Conservation (phyloP, 1,284 basidiomycete species). For the Vanrija pseudolonga region DNA sequence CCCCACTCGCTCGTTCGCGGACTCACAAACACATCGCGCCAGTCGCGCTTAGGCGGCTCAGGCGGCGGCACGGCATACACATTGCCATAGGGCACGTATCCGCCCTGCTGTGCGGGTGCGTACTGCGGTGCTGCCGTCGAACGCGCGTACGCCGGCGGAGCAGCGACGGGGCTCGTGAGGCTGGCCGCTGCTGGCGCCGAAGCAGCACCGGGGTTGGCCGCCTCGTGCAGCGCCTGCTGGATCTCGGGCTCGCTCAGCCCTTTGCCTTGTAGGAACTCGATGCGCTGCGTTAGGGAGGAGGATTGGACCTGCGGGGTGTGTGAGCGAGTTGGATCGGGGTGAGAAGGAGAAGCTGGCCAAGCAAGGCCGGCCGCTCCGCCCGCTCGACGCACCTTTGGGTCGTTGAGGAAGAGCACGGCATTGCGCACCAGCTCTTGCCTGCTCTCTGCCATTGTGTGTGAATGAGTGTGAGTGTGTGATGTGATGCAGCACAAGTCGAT, state of each 20-base stretch:
- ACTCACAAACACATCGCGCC: constrained; percentile 90
- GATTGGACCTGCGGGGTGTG: constrained; percentile 49
- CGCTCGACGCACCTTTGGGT: constrained; percentile 49
- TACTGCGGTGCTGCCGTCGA: neutral
- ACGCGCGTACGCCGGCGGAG: constrained; percentile 43
- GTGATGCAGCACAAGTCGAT: too few species aligned
- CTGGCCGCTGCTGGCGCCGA: constrained; percentile 5
- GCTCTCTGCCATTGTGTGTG: constrained; percentile 1
- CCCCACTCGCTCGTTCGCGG: neutral
- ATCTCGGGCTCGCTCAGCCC: constrained; percentile 81
- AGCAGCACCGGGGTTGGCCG: constrained; percentile 31
- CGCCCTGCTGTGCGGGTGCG: constrained; percentile 49
- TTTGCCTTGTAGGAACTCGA: constrained; percentile 92
- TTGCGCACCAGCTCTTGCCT: constrained; percentile 70
- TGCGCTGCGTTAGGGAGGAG: constrained; percentile 74
- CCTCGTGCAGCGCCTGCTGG: constrained; percentile 74
- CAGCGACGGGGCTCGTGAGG: constrained; percentile 13
- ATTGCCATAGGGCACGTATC: neutral
- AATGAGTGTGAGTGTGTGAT: constrained; percentile 5
- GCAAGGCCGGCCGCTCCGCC: neutral
- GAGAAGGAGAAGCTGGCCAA: neutral
- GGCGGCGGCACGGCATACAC: constrained; percentile 35
- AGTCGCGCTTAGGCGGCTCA: constrained; percentile 62
- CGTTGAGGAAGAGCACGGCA: constrained; percentile 74
- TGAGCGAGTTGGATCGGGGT: neutral